Evolutionary conservation across 164 flowering plant genomes (phyloP), one percentile per base, ranked within the genome.

Genomic region (Dillenia turbinata): DNA sequence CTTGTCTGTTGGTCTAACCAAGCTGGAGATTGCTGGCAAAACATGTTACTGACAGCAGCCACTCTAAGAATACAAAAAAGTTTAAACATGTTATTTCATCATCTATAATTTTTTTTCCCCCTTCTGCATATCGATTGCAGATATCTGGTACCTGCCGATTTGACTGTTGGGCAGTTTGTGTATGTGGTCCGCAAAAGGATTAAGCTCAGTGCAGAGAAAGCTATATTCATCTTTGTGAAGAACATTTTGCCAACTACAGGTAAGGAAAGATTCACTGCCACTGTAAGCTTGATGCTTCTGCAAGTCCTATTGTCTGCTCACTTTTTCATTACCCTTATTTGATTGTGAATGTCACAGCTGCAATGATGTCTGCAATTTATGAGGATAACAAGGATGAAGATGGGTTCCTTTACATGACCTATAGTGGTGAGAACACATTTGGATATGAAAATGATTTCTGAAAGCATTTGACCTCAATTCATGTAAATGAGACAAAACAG

Each of bases 361-460:
- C 90, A 19, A 75, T 89, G 92, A 83, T 89, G 92, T 86, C 92
- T 60, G 77, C 96, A 7, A 85, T 87, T 44, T 89, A 89, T 45
- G 96, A 89, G 78, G 96, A 89, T 47, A 75, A 86, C 78, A 89
- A 89, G 65, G 90, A 87, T 60, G 92, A 87, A 60, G 92, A 89
- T 77, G 91, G 92, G 12, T 89, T 89, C 74, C 89, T 89, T 14
- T 89, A 89, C 80, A 87, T 89, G 96, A 87, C 96, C 15, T 89
- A 87, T 84, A 90, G 96, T 56, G 96, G 96, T 2, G 96, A 90
- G 77, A 87, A 90, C 79, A 87, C 96, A 46, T 90, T 90, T 57
- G 96, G 96, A 33, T 33, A 33, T 33, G 40, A 33, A 33, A 33
- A 33, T 33, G 46, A 65, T 64, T 60, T 53, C 69, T 66, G 65